A percentile compares a stretch with the other conserved stretches of the same genome.
Evolutionary conservation across 2,329 filamentous ascomycete genomes (phyloP).

Genomic region (Aspergillus hiratsukae): DNA sequence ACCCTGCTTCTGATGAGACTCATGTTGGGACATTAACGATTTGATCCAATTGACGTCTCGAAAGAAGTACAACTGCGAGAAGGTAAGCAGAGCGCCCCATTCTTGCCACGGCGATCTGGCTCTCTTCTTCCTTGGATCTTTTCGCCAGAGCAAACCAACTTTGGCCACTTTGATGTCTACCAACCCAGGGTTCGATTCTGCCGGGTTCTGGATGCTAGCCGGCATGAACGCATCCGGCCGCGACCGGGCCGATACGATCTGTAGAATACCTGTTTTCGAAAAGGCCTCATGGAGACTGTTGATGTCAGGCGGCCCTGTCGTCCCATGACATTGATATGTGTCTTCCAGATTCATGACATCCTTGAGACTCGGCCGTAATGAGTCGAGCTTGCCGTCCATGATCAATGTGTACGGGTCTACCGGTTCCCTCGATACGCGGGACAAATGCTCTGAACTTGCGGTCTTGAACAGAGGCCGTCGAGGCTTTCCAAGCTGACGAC

Average conservation of each 20-base stretch:
- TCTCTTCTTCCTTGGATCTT: conserved; percentile 90
- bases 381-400: conserved; percentile 80
- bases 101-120: conserved; percentile 96
- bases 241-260: conserved; percentile 91
- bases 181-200: conserved; percentile 83
- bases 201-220: conserved; percentile 75
- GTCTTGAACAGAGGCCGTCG: conserved; percentile 68
- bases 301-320: conserved; percentile 69
- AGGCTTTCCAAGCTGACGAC: conserved; percentile 67
- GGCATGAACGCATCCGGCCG: conserved; percentile 95
- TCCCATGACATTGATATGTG: conserved; percentile 81
- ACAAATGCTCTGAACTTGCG: conserved; percentile 59
- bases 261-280: conserved; percentile 83
- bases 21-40: conserved; percentile 81
- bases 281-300: conserved; percentile 82
- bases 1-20: conserved; percentile 72
- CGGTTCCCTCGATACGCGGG: conserved; percentile 69
- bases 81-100: conserved; percentile 94
- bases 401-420: conserved; percentile 95
- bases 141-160: conserved; percentile 90
- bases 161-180: conserved; percentile 98
- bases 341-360: conserved; percentile 93
- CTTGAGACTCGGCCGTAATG: conserved; percentile 76
- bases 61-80: conserved; percentile 97
- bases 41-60: conserved; percentile 91